Conservation (phyloP, 768 basidiomycete genomes). For the Galerina sulciceps region DNA sequence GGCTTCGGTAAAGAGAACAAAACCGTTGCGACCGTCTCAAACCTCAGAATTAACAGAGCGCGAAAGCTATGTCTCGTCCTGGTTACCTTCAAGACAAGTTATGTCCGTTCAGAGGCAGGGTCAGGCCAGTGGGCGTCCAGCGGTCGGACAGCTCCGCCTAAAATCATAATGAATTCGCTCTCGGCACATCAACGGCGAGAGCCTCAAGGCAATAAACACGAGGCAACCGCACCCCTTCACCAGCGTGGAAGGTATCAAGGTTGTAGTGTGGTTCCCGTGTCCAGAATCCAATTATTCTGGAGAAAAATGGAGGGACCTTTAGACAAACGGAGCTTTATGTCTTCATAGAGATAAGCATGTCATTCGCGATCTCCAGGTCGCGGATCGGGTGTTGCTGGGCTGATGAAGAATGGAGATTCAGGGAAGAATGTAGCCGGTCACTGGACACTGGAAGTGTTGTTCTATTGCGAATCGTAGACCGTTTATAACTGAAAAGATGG, state of each 20-base stretch:
- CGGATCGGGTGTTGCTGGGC: slow-evolving; percentile 8
- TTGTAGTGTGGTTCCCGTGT: not conserved
- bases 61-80: not conserved
- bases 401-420: slow-evolving; percentile 12
- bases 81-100: slow-evolving; percentile 7
- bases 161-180: not conserved
- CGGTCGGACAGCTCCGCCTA: slow-evolving; percentile 9
- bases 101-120: not conserved
- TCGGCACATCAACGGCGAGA: slow-evolving; percentile 4
- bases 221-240: slow-evolving; percentile 16
- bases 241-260: slow-evolving; percentile 4
- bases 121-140: not conserved
- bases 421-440: not conserved
- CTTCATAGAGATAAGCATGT: not conserved
- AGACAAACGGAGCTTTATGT: not conserved
- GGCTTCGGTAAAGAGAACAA: slow-evolving; percentile 1
- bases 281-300: not conserved
- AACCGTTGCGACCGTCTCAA: slow-evolving; percentile 4
- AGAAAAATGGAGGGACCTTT: slow-evolving; percentile 5
- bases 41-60: not conserved
- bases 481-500: too few relatives aligned
- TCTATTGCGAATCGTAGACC: not conserved
- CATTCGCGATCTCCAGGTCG: not conserved
- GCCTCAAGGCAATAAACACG: slow-evolving; percentile 23
- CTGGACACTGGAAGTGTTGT: not conserved